Conservation (phyloP, 768 basidiomycete genomes). For the Boletus rubroflammeus region DNA sequence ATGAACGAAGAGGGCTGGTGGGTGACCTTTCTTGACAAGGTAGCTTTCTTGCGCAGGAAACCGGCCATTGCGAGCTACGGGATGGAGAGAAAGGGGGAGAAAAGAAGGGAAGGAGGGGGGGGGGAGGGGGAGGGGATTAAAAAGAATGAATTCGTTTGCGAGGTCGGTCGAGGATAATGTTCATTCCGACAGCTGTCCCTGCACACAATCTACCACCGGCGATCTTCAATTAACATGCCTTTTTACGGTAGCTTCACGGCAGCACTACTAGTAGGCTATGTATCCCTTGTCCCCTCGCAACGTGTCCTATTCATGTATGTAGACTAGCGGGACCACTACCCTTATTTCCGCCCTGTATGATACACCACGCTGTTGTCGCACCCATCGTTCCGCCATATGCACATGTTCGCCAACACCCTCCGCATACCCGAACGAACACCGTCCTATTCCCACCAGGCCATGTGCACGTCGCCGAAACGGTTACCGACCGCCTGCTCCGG, state of each 20-base stretch:
- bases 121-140: neutral
- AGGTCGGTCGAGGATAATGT: constrained; percentile 6
- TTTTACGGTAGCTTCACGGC: constrained; percentile 10
- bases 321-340: neutral
- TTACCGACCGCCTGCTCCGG: constrained; percentile 9
- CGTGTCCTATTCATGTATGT: neutral
- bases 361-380: constrained; percentile 14
- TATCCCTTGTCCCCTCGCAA: neutral
- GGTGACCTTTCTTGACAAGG: constrained; percentile 9
- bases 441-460: constrained; percentile 10
- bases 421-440: constrained; percentile 8
- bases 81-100: neutral
- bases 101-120: neutral
- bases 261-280: too few species aligned
- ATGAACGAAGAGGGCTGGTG: neutral
- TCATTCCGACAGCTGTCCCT: too few species aligned
- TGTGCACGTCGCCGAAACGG: neutral
- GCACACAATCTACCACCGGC: constrained; percentile 9
- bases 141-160: constrained; percentile 8
- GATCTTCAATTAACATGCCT: constrained; percentile 19
- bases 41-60: constrained; percentile 54
- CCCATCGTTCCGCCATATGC: constrained; percentile 10
- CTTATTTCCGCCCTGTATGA: constrained; percentile 17
- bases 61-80: constrained; percentile 44
- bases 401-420: constrained; percentile 12